Percentiles rank a stretch among this genome's conserved stretches.
phyloP scores from a whole-genome alignment of 2,329 filamentous ascomycete species.

The Sporothrix mexicana region DNA sequence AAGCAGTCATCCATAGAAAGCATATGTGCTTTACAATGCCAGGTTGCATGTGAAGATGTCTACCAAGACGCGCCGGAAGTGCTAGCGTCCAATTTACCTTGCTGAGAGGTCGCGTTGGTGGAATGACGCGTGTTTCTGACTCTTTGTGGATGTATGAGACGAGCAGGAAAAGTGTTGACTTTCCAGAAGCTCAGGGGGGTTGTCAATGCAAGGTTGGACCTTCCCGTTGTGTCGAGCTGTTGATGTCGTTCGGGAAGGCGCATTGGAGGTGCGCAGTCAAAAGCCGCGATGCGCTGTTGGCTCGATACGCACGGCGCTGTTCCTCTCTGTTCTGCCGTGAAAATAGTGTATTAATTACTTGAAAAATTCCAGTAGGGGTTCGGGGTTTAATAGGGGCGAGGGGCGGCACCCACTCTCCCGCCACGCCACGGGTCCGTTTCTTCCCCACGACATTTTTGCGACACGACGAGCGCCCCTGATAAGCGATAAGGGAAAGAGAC shows the following conservation, averaged over 20 bases:
- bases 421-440: not conserved
- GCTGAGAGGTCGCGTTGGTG: not conserved
- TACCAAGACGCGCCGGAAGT: not conserved
- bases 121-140: not conserved
- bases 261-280: not conserved
- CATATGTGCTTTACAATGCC: not conserved
- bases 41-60: not conserved
- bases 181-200: not conserved
- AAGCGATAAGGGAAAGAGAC: constrained; percentile 28
- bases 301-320: not conserved
- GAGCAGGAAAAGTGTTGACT: not conserved
- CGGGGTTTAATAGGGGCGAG: not conserved
- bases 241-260: not conserved
- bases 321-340: not conserved
- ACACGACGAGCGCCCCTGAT: constrained; percentile 25
- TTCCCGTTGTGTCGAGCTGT: not conserved
- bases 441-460: constrained; percentile 23
- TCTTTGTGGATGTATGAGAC: not conserved
- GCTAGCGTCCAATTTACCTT: not conserved
- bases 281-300: constrained; percentile 23
- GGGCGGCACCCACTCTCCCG: not conserved
- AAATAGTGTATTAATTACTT: constrained; percentile 3
- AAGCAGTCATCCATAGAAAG: not conserved
- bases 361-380: not conserved
- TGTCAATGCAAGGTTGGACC: not conserved